Evolutionary conservation across 371 early-diverging fungal genomes (phyloP), one percentile per base, ranked within the genome.

Genomic region (Mucor mucedo): DNA sequence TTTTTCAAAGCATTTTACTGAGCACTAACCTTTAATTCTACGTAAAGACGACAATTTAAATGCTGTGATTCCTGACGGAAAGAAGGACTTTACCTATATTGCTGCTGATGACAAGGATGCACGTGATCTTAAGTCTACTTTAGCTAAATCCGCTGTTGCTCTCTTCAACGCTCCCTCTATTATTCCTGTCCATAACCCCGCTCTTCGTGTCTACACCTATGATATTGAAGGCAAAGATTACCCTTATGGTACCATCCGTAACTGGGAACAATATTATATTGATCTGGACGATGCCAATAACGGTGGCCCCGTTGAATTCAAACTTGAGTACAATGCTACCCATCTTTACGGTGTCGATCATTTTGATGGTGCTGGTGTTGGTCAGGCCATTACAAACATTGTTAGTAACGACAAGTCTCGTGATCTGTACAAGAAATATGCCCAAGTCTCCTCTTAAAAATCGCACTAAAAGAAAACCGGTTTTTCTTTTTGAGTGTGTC

Each of bases 241-340:
- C 13, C 65, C 65, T 44, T 42, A 63, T 56, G 80, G 84, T 27
- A 57, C 62, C 13, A 63, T 87, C 30, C 41, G 68, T 13, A 78
- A 82, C 28, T 85, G 82, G 72, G 68, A 60, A n/a, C 87, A 87
- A 67, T 86, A 82, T 57, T 86, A 74, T 64, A 62, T 78, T 11
- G 80, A 87, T 64, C 55, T 86, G 0, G 65, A 63, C 0, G 59
- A 75, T 42, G 83, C 72, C 7, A 83, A 83, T 50, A 40, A 61
- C 1, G 52, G 69, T 2, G 71, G 71, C 3, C 58, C 52, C 5
- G 66, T 79, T 2, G 48, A 49, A 0, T 84, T 71, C 63, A 48
- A 70, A 53, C 40, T 70, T 4, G 87, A 87, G 68, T 87, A 87
- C 60, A 60, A 39, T 13, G 73, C 86, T 8, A 66, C 73, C 2